Conservation (phyloP, 2,329 filamentous ascomycete genomes). For the Clonostachys rosea region DNA sequence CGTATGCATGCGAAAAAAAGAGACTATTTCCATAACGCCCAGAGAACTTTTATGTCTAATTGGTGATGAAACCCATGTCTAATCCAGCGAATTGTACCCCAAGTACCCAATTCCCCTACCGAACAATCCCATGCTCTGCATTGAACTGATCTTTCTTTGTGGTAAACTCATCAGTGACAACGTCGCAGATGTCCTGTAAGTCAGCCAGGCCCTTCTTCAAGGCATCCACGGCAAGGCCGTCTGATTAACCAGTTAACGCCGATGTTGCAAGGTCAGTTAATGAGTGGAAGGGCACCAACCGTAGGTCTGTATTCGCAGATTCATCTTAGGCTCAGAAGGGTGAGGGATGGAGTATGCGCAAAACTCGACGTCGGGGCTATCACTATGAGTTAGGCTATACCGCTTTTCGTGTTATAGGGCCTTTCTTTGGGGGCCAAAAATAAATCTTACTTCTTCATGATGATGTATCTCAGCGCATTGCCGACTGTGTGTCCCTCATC, state of each 20-base stretch:
- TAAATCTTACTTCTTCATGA: conserved; percentile 91
- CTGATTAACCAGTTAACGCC: conserved; percentile 33
- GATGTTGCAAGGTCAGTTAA: neutral
- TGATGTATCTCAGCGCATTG: conserved; percentile 89
- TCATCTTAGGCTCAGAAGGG: conserved; percentile 94
- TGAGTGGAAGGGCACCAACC: conserved; percentile 49
- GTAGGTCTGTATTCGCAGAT: conserved; percentile 94
- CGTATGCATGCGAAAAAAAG: conserved; percentile 11
- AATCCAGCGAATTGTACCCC: neutral
- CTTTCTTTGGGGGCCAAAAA: neutral
- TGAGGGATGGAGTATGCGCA: conserved; percentile 98
- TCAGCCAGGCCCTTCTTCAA: conserved; percentile 87
- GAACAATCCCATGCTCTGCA: conserved; percentile 21
- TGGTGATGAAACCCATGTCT: conserved; percentile 5
- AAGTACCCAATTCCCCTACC: conserved; percentile 1
- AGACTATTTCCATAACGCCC: no score
- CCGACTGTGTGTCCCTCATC: conserved; percentile 94
- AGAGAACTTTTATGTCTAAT: conserved; percentile 1
- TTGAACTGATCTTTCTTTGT: conserved; percentile 39
- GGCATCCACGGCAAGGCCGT: conserved; percentile 76
- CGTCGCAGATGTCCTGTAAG: conserved; percentile 86
- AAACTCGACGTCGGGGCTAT: conserved; percentile 91
- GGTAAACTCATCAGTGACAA: conserved; percentile 87
- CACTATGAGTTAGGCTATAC: neutral
- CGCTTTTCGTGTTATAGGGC: conserved; percentile 6